These are phyloP conservation scores for Hygrophorus russula DNA, from an alignment of 768 basidiomycete genomes.

Conservation along the genomic window DNA sequence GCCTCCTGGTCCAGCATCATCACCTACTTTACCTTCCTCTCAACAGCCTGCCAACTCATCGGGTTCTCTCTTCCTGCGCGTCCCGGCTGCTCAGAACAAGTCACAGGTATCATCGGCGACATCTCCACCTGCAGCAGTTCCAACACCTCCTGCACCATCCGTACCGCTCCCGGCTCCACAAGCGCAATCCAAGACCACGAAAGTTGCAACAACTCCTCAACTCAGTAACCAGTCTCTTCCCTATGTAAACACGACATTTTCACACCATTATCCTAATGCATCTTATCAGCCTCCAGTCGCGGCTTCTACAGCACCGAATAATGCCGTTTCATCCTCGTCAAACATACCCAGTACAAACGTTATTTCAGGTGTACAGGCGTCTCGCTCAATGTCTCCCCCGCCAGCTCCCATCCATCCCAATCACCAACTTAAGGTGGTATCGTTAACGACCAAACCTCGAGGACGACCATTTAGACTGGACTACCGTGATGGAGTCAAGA, in stretches of 20 bases:
- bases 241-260: conserved; percentile 23
- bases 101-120: conserved; percentile 6
- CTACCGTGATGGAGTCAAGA: conserved; percentile 58
- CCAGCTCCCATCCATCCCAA: conserved; percentile 23
- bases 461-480: conserved; percentile 51
- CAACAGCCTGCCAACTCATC: conserved; percentile 11
- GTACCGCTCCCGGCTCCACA: conserved; percentile 14
- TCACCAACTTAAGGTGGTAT: conserved; percentile 42
- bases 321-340: conserved; percentile 7
- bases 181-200: conserved; percentile 12
- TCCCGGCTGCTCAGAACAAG: conserved; percentile 19
- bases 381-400: conserved; percentile 27
- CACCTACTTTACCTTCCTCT: conserved; percentile 11
- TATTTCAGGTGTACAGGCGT: conserved; percentile 13
- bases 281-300: conserved; percentile 31
- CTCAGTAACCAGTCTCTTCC: conserved; percentile 20
- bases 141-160: conserved; percentile 16
- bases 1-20: conserved; percentile 15
- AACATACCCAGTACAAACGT: conserved; percentile 15
- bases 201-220: conserved; percentile 19
- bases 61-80: conserved; percentile 20
- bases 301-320: conserved; percentile 11
- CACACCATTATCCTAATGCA: conserved; percentile 42
- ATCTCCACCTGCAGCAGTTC: conserved; percentile 9
- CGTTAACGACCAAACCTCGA: conserved; percentile 44